A percentile compares a stretch with the other conserved stretches of the same genome.
Evolutionary conservation across 1,284 basidiomycete genomes (phyloP).

Genomic region (Xerocomus cyaneibrunnescens): DNA sequence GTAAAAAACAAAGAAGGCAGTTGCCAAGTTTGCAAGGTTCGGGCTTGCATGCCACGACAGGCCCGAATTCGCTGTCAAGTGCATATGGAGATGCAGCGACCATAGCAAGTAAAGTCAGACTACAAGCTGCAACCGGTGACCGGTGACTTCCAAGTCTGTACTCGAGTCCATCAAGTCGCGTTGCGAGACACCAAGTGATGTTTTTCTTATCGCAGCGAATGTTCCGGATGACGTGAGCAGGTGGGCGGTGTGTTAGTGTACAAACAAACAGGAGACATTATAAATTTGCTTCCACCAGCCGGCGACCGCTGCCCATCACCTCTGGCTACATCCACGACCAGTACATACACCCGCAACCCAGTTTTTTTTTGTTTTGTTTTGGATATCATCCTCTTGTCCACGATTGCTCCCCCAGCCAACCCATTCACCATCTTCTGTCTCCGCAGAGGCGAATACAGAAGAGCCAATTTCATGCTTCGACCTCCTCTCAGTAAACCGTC

Average conservation of each 20-base stretch:
- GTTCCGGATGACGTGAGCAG: slow-evolving; percentile 6
- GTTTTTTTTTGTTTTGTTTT: not conserved
- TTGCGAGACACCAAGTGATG: too few relatives aligned
- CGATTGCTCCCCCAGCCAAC: slow-evolving; percentile 61
- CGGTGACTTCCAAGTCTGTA: too few relatives aligned
- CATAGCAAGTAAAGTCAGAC: too few relatives aligned
- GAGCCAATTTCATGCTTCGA: slow-evolving; percentile 76
- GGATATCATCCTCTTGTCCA: slow-evolving; percentile 25
- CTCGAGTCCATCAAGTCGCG: too few relatives aligned
- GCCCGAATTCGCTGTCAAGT: too few relatives aligned
- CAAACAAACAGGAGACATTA: slow-evolving; percentile 29
- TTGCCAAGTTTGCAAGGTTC: too few relatives aligned
- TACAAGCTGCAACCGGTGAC: too few relatives aligned
- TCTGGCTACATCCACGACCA: slow-evolving; percentile 6
- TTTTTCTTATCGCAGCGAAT: not conserved
- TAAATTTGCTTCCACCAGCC: slow-evolving; percentile 27
- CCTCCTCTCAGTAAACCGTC: slow-evolving; percentile 70
- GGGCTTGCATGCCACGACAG: too few relatives aligned
- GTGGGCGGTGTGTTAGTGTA: not conserved
- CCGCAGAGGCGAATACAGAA: slow-evolving; percentile 59
- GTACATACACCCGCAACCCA: slow-evolving; percentile 8
- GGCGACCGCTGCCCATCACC: slow-evolving; percentile 7
- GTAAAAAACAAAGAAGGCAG: too few relatives aligned
- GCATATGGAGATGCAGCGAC: too few relatives aligned
- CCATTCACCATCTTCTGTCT: slow-evolving; percentile 62